Conservation (phyloP, 768 basidiomycete species). For the Lyophyllum shimeji region DNA sequence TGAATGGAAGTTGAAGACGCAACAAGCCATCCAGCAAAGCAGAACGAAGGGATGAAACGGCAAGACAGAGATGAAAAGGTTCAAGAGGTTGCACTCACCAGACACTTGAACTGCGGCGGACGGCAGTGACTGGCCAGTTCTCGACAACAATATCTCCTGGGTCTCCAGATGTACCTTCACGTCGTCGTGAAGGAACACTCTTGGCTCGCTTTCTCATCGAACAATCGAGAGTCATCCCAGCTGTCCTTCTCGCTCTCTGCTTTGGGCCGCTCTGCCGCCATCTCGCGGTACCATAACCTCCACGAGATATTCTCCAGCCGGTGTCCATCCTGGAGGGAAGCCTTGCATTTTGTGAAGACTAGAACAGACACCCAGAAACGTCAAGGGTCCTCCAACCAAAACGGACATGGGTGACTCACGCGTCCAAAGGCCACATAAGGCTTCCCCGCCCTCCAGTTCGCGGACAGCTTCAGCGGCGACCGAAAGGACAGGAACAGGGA, state of each 20-base stretch:
- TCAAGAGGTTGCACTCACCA: background rate
- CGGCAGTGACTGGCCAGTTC: background rate
- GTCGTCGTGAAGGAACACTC: background rate
- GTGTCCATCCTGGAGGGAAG: constrained; percentile 74
- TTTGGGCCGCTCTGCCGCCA: constrained; percentile 35
- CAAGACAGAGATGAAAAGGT: background rate
- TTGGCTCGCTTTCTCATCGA: constrained; percentile 12
- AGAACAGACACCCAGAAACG: constrained; percentile 1
- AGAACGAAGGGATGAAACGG: background rate
- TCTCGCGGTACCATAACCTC: constrained; percentile 78
- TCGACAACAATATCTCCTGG: background rate
- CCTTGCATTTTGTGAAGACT: constrained; percentile 88
- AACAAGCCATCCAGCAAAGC: background rate
- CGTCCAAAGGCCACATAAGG: constrained; percentile 66
- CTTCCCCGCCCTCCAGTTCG: constrained; percentile 68
- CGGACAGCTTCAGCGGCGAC: constrained; percentile 65
- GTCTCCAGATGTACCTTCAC: background rate
- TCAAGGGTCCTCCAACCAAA: background rate
- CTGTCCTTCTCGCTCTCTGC: constrained; percentile 19
- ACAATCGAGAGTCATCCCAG: constrained; percentile 2
- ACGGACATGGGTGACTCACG: constrained; percentile 40
- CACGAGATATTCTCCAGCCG: constrained; percentile 87
- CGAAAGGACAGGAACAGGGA: constrained; percentile 66
- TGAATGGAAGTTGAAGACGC: background rate
- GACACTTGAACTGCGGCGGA: background rate